Percentiles rank a stretch among this genome's conserved stretches.
phyloP scores from a whole-genome alignment of 495 filamentous ascomycete species.

The Clavariopsis aquatica region DNA sequence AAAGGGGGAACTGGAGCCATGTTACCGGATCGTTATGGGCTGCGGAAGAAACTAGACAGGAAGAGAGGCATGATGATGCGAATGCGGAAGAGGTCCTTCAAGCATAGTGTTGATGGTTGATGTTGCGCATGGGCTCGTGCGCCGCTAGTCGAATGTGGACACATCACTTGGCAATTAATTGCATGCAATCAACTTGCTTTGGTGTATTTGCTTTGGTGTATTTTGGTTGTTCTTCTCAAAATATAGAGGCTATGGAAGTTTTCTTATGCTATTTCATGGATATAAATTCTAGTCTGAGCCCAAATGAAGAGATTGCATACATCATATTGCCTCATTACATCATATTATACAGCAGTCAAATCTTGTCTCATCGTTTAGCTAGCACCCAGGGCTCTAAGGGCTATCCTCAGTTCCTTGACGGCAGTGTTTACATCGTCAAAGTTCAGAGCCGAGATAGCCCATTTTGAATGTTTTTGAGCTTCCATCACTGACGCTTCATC shows the following conservation, averaged over 20 bases:
- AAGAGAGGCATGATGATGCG: conserved; percentile 11
- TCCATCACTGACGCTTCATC: conserved; percentile 75
- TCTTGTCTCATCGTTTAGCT: conserved; percentile 26
- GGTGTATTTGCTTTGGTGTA: not conserved
- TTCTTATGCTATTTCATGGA: not conserved
- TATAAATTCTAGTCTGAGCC: not conserved
- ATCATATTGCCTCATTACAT: not conserved
- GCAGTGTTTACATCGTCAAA: conserved; percentile 95
- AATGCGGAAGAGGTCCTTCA: not conserved
- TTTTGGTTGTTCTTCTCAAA: not conserved
- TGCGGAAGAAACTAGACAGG: not conserved
- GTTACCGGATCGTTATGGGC: not conserved
- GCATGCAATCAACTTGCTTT: not conserved
- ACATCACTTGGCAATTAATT: not conserved
- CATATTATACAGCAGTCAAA: conserved; percentile 1
- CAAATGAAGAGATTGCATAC: not conserved
- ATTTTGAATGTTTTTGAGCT: conserved; percentile 94
- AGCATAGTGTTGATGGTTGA: not conserved
- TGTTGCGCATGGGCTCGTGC: not conserved
- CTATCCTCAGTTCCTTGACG: conserved; percentile 76
- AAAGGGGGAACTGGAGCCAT: conserved; percentile 73
- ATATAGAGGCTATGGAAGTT: not conserved
- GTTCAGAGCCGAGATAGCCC: conserved; percentile 94
- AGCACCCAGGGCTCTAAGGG: conserved; percentile 68
- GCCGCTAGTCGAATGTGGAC: not conserved